Conservation (phyloP, 2,329 filamentous ascomycete species). For the Penicillium sp. region DNA sequence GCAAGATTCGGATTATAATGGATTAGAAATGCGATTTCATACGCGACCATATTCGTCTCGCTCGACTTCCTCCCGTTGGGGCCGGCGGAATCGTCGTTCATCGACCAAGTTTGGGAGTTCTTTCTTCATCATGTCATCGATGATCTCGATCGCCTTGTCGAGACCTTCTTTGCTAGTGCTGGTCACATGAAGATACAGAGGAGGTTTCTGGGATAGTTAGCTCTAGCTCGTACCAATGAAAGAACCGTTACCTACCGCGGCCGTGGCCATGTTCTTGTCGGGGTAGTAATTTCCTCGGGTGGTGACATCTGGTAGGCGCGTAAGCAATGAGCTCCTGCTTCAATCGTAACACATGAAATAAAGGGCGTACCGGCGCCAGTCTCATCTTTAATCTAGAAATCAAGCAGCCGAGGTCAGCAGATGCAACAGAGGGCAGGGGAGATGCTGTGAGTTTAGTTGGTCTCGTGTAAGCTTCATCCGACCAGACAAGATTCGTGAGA, state of each 20-base stretch:
- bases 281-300: constrained; percentile 95
- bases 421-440: constrained; percentile 69
- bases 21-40: constrained; percentile 22
- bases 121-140: constrained; percentile 93
- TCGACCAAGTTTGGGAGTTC: constrained; percentile 94
- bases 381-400: constrained; percentile 98
- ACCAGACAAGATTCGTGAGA: constrained; percentile 49
- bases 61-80: constrained; percentile 76
- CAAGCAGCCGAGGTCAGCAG: constrained; percentile 89
- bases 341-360: constrained; percentile 39
- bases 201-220: constrained; percentile 66
- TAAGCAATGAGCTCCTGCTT: constrained; percentile 59
- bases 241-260: constrained; percentile 64
- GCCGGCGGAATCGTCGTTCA: constrained; percentile 83
- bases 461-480: constrained; percentile 66
- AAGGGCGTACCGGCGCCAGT: constrained; percentile 96
- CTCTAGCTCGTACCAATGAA: not conserved
- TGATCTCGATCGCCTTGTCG: constrained; percentile 80
- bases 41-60: constrained; percentile 88
- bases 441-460: constrained; percentile 58
- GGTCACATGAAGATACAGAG: constrained; percentile 91
- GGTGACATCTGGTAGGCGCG: constrained; percentile 84
- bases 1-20: not conserved
- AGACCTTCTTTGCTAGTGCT: constrained; percentile 90
- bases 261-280: constrained; percentile 95